phyloP scores from a whole-genome alignment of 345 rosid genomes.

The Lumnitzera littorea region DNA sequence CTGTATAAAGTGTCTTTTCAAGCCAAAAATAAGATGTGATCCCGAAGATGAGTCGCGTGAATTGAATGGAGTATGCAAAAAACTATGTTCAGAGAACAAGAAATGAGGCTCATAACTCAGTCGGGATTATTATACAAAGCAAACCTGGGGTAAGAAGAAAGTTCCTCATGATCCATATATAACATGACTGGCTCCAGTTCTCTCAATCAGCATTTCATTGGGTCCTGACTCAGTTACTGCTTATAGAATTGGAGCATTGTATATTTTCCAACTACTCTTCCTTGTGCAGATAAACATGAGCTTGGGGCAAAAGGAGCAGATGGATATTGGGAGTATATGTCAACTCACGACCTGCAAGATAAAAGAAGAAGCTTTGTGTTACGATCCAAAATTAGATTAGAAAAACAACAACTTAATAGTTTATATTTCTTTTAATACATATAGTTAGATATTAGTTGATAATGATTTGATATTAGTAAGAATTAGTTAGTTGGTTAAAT shows the following conservation, averaged over 20 bases:
- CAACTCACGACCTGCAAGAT: conserved; percentile 51
- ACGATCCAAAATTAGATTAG: no score
- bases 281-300: conserved; percentile 79
- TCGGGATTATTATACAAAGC: conserved; percentile 4
- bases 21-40: no score
- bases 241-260: conserved; percentile 71
- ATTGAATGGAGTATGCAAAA: no score
- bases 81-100: background rate
- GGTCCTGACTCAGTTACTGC: conserved; percentile 55
- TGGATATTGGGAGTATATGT: conserved; percentile 26
- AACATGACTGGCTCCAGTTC: conserved; percentile 79
- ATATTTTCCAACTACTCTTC: conserved; percentile 79
- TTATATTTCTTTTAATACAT: no score
- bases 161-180: conserved; percentile 73
- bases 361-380: conserved; percentile 58
- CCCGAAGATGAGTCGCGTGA: no score
- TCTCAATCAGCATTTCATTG: conserved; percentile 58
- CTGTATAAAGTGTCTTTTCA: no score
- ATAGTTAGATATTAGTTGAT: no score
- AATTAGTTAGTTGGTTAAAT: no score
- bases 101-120: background rate
- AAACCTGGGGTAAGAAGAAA: conserved; percentile 59
- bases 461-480: no score
- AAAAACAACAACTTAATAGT: no score
- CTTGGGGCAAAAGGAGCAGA: conserved; percentile 73